phyloP scores from a whole-genome alignment of 2,329 filamentous ascomycete genomes.

The Dactylella cylindrospora region DNA sequence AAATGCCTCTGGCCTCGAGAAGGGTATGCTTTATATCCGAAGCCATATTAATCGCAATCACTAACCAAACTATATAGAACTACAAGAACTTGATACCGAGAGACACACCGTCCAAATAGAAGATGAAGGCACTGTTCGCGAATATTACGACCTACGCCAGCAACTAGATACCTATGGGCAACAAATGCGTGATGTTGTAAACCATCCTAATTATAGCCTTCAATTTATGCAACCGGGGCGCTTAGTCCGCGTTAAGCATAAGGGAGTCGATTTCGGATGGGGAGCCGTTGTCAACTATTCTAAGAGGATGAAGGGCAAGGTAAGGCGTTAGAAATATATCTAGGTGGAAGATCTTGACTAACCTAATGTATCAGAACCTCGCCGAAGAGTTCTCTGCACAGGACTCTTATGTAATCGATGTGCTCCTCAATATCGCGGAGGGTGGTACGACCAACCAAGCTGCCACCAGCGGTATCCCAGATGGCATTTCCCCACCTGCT shows the following conservation, averaged over 20 bases:
- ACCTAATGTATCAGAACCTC: conserved; percentile 53
- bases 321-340: conserved; percentile 47
- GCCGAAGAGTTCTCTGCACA: conserved; percentile 71
- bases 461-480: conserved; percentile 56
- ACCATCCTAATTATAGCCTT: conserved; percentile 81
- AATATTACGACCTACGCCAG: conserved; percentile 88
- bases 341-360: background rate
- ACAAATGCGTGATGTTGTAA: conserved; percentile 89
- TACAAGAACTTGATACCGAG: conserved; percentile 75
- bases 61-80: conserved; percentile 58
- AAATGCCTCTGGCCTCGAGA: conserved; percentile 79
- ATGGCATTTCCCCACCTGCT: conserved; percentile 56
- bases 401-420: conserved; percentile 78
- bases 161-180: conserved; percentile 79
- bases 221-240: conserved; percentile 86
- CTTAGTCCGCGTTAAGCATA: conserved; percentile 79
- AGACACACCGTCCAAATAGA: conserved; percentile 72
- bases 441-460: conserved; percentile 62
- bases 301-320: conserved; percentile 66
- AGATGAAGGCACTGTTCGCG: conserved; percentile 84
- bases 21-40: conserved; percentile 53
- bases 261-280: conserved; percentile 86
- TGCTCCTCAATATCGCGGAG: conserved; percentile 68
- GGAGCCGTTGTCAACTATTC: conserved; percentile 79
- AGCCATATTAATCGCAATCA: background rate